Evolutionary conservation across 208 protist species (phyloP), one percentile per base, ranked within the genome.

Genomic region (Histomonas meleagridis): DNA sequence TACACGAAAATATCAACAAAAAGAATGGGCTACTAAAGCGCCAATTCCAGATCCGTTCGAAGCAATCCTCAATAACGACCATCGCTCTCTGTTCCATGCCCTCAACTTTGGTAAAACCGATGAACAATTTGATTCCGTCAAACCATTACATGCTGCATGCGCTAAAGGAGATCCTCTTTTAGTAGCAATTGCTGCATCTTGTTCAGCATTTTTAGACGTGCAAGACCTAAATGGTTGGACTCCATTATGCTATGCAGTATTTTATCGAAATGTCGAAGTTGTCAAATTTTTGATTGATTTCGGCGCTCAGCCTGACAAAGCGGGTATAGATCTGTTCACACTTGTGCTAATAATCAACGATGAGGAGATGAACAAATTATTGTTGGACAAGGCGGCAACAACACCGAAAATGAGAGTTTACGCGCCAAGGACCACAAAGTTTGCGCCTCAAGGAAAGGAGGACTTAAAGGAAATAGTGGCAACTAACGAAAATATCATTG

Each of bases 201-300:
- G 76, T 48, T 43, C 46, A 0, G 26, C 51, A 23, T 14, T 23
- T 46, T 26, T 86, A 1, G 46, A 86, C 18, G 46, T 55, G 18
- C 23, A 55, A 51, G 76, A 86, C 26, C 26, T 38, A 32, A 23
- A 46, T 38, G 76, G 76, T 32, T 86, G 76, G 76, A 86, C 76
- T 26, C 76, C 76, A 38, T 86, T 86, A 28, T 46, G 46, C 28
- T 86, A 86, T 38, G 76, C 76, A 23, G 76, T 86, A 21, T 86
- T 46, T 35, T 86, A 86, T 16, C n/a, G 55, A 7, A 43, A 86
- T 35, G 40, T 86, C 9, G 46, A 86, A 4, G 38, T 86, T 48
- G 38, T 55, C 21, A 7, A 55, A 14, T 86, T 86, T 48, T n/a
- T 86, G 0, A 16, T 86, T 38, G 43, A 43, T 55, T 43, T 86